Percentiles rank a stretch among this genome's conserved stretches.
These are phyloP conservation scores for Flaveria brownii DNA, from an alignment of 129 eudicot genomes.

Conservation along the genomic window DNA sequence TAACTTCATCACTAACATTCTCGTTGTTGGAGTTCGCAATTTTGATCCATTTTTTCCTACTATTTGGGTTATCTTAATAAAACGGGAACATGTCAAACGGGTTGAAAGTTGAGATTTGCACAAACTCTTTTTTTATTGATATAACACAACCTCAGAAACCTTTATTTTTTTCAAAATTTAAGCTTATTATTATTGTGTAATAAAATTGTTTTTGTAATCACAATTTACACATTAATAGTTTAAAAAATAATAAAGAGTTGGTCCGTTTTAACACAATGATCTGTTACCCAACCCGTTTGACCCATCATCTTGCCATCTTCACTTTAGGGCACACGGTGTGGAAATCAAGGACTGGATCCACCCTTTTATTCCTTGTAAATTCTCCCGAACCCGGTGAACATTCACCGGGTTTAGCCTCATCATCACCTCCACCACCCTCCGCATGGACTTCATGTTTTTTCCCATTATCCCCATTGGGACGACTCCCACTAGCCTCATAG, in stretches of 20 bases:
- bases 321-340: not conserved
- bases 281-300: slow-evolving; percentile 1
- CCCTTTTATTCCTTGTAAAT: too few relatives aligned
- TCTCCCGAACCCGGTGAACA: too few relatives aligned
- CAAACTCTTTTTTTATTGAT: not conserved
- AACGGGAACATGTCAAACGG: not conserved
- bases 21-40: not conserved
- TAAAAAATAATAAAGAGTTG: not conserved
- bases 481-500: not conserved
- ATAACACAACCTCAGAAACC: not conserved
- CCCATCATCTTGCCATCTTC: not conserved
- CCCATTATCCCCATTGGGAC: too few relatives aligned
- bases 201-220: not conserved
- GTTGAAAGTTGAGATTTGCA: not conserved
- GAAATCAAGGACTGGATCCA: too few relatives aligned
- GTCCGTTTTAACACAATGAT: slow-evolving; percentile 8
- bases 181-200: not conserved
- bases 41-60: not conserved
- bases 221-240: not conserved
- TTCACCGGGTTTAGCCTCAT: too few relatives aligned
- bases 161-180: not conserved
- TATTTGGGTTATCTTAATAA: not conserved
- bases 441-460: too few relatives aligned
- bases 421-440: too few relatives aligned
- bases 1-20: not conserved